A percentile compares a stretch with the other conserved stretches of the same genome.
phyloP scores from a whole-genome alignment of 2,329 filamentous ascomycete genomes.

The Exophiala xenobiotica region DNA sequence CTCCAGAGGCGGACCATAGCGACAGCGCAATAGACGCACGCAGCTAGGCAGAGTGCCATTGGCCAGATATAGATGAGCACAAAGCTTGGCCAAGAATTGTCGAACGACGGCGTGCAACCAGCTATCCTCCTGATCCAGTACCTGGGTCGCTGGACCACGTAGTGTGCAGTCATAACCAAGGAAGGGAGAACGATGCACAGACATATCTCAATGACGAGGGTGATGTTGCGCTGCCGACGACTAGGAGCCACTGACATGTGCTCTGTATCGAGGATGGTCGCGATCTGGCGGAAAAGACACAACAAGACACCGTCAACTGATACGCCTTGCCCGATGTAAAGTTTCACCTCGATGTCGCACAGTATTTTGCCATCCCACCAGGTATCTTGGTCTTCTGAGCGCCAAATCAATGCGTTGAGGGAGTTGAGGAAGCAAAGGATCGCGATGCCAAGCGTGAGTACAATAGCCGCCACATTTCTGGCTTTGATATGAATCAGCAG shows the following conservation, averaged over 20 bases:
- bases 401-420: constrained; percentile 66
- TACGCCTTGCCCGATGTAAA: constrained; percentile 55
- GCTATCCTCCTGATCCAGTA: constrained; percentile 49
- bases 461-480: constrained; percentile 59
- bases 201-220: constrained; percentile 51
- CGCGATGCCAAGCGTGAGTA: constrained; percentile 57
- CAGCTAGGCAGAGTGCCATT: constrained; percentile 53
- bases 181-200: constrained; percentile 58
- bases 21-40: constrained; percentile 60
- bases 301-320: constrained; percentile 54
- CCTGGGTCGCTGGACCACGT: constrained; percentile 58
- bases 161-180: constrained; percentile 57
- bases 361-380: constrained; percentile 61
- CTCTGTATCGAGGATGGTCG: constrained; percentile 60
- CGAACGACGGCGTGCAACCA: constrained; percentile 52
- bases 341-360: constrained; percentile 64
- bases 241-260: constrained; percentile 53
- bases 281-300: constrained; percentile 62
- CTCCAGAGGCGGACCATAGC: constrained; percentile 60
- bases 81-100: constrained; percentile 58
- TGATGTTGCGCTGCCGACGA: constrained; percentile 47
- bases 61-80: constrained; percentile 58
- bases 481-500: constrained; percentile 61
- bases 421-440: constrained; percentile 59
- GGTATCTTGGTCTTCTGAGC: constrained; percentile 52